A percentile compares a stretch with the other conserved stretches of the same genome.
These are phyloP conservation scores for Cryptococcus neoformans DNA, from an alignment of 1,284 basidiomycete species.

Conservation along the genomic window DNA sequence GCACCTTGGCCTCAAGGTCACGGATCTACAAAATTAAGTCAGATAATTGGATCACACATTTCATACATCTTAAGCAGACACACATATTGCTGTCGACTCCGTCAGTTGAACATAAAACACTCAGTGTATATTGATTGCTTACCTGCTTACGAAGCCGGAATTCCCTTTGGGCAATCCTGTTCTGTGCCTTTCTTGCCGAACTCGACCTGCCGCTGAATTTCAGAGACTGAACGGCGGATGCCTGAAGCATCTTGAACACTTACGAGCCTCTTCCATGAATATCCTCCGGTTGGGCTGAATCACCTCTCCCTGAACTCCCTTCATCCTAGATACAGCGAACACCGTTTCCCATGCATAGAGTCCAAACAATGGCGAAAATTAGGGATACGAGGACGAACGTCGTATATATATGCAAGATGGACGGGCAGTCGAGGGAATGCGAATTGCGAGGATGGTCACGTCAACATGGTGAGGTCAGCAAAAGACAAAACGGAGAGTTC, in stretches of 20 bases:
- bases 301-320: background rate
- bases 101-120: constrained; percentile 2
- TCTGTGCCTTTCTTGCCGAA: constrained; percentile 57
- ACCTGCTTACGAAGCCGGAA: constrained; percentile 87
- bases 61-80: constrained; percentile 3
- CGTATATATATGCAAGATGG: background rate
- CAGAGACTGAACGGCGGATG: background rate
- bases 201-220: constrained; percentile 14
- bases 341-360: too few relatives aligned
- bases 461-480: constrained; percentile 7
- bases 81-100: constrained; percentile 38
- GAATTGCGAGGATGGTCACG: background rate
- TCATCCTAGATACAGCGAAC: background rate
- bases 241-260: background rate
- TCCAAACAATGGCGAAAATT: too few relatives aligned
- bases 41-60: background rate
- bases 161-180: constrained; percentile 87
- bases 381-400: too few relatives aligned
- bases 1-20: constrained; percentile 85
- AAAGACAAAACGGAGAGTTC: too few relatives aligned
- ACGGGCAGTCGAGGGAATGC: background rate
- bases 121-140: constrained; percentile 51
- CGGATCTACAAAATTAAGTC: constrained; percentile 61
- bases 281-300: constrained; percentile 3
- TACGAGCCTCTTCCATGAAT: constrained; percentile 7